Evolutionary conservation across 331 rosid species (phyloP).

Genomic region (Saraca asoca): DNA sequence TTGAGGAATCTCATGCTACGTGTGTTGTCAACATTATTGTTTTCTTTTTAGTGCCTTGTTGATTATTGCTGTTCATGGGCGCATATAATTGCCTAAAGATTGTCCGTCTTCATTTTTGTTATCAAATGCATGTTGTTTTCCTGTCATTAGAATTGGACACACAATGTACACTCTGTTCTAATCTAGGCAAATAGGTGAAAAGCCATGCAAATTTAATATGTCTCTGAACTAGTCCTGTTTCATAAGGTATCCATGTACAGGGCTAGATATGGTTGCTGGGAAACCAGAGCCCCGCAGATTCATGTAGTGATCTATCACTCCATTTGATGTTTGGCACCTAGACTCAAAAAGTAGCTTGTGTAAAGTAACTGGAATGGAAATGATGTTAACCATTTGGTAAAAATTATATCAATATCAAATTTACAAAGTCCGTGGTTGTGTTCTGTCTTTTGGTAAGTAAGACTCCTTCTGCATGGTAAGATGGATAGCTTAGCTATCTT

Average conservation of each 20-base stretch:
- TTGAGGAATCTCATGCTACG: conserved; percentile 25
- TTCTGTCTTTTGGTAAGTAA: conserved; percentile 10
- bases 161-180: conserved; percentile 12
- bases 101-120: conserved; percentile 5
- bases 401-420: neutral
- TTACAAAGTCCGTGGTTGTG: conserved; percentile 10
- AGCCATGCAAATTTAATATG: neutral
- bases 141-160: conserved; percentile 18
- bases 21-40: conserved; percentile 33
- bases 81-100: neutral
- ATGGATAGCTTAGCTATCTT: conserved; percentile 15
- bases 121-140: neutral
- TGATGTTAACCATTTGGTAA: conserved; percentile 1
- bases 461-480: neutral
- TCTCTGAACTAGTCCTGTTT: conserved; percentile 5
- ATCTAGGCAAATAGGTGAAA: conserved; percentile 8
- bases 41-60: conserved; percentile 1
- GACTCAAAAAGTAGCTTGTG: conserved; percentile 1
- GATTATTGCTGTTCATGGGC: conserved; percentile 17
- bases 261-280: conserved; percentile 12
- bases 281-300: conserved; percentile 1
- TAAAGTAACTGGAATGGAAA: neutral
- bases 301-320: conserved; percentile 3
- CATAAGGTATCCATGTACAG: conserved; percentile 6
- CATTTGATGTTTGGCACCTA: conserved; percentile 5